Evolutionary conservation across 2,329 filamentous ascomycete species (phyloP).

Genomic region (Chalara sp.): DNA sequence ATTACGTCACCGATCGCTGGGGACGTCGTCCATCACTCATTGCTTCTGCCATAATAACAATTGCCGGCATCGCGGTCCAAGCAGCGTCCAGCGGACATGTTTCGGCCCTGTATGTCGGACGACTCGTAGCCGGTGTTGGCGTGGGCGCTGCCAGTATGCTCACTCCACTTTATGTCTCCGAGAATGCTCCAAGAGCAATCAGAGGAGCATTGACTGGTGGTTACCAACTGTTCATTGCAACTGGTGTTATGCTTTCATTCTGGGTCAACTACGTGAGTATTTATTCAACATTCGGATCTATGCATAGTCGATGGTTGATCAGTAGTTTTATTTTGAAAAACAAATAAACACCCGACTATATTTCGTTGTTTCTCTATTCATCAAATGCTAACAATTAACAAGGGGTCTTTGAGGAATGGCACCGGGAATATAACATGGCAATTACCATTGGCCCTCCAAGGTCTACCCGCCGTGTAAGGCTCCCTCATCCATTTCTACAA

Average conservation of each 20-base stretch:
- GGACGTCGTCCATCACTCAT: conserved; percentile 38
- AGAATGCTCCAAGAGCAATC: conserved; percentile 43
- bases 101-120: conserved; percentile 58
- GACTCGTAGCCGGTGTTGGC: conserved; percentile 44
- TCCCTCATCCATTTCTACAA: neutral
- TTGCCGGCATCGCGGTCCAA: conserved; percentile 58
- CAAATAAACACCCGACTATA: no score
- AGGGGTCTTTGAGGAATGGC: conserved; percentile 24
- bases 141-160: conserved; percentile 40
- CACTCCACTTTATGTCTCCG: conserved; percentile 30
- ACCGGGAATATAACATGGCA: conserved; percentile 39
- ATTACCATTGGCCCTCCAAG: conserved; percentile 58
- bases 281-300: no score
- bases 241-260: conserved; percentile 33
- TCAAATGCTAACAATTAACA: no score
- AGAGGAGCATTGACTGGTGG: conserved; percentile 43
- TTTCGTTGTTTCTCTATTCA: no score
- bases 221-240: conserved; percentile 41
- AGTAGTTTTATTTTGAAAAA: no score
- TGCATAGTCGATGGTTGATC: no score
- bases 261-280: conserved; percentile 36
- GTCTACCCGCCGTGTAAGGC: conserved; percentile 47
- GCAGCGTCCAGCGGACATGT: conserved; percentile 53
- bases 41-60: conserved; percentile 48
- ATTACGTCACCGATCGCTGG: conserved; percentile 29